Conservation (phyloP, 163 green algal species). For the Trebouxiophyceae sp. region DNA sequence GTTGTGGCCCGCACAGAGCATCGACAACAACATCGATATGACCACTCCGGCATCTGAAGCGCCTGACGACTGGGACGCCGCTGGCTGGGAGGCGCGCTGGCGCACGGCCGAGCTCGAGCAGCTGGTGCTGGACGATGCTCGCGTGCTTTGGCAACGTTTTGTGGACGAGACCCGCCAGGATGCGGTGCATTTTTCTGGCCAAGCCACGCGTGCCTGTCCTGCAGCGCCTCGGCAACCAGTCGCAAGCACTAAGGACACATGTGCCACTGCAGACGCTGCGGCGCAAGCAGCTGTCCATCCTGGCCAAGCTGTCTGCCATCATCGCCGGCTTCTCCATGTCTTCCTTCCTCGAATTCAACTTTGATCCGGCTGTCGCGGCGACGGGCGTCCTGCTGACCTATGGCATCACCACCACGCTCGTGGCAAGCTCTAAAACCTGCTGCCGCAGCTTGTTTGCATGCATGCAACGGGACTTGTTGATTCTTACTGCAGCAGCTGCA, state of each 20-base stretch:
- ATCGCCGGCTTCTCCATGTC: conserved; percentile 68
- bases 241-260: too few species aligned
- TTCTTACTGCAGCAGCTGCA: too few species aligned
- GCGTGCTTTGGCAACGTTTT: conserved; percentile 36
- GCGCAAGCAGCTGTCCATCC: conserved; percentile 66
- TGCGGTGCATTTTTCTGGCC: too few species aligned
- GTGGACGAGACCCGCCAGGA: conserved; percentile 35
- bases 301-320: conserved; percentile 61
- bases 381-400: conserved; percentile 34
- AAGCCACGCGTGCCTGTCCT: too few species aligned
- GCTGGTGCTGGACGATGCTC: conserved; percentile 64
- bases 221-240: too few species aligned
- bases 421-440: conserved; percentile 35
- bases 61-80: too few species aligned
- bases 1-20: too few species aligned
- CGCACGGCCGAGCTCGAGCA: conserved; percentile 56
- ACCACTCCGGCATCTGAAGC: too few species aligned
- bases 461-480: too few species aligned
- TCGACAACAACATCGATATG: too few species aligned
- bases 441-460: too few species aligned
- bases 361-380: background rate
- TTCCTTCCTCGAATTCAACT: conserved; percentile 57
- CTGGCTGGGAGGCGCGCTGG: background rate
- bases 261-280: conserved; percentile 48
- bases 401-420: conserved; percentile 52